Evolutionary conservation across 345 rosid species (phyloP).

Genomic region (Rhodomyrtus tomentosa): DNA sequence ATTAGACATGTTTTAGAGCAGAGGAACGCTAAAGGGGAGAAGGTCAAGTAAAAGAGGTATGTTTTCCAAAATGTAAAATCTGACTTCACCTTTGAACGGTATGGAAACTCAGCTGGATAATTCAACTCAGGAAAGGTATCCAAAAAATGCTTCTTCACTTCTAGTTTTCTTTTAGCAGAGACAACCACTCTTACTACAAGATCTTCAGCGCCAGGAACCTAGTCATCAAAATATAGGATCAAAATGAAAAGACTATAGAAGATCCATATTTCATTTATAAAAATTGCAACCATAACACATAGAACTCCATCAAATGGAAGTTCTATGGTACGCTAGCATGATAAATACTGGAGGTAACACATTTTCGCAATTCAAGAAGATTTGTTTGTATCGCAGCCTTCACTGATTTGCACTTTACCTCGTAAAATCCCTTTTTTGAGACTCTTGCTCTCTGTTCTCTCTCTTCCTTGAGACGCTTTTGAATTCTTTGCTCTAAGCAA

Average conservation of each 20-base stretch:
- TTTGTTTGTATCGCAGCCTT: background rate
- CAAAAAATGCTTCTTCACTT: constrained; percentile 82
- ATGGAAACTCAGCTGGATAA: constrained; percentile 78
- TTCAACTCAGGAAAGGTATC: constrained; percentile 66
- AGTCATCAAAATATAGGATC: constrained; percentile 1
- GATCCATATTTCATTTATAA: background rate
- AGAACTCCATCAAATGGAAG: background rate
- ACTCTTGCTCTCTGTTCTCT: constrained; percentile 71
- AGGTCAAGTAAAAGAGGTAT: background rate
- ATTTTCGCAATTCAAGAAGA: background rate
- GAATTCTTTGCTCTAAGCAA: constrained; percentile 76
- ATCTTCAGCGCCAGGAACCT: constrained; percentile 85
- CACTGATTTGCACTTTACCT: constrained; percentile 31
- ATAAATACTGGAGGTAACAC: background rate
- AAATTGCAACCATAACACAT: background rate
- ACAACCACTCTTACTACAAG: constrained; percentile 89
- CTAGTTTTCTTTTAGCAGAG: constrained; percentile 76
- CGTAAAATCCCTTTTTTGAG: constrained; percentile 57
- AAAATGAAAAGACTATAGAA: background rate
- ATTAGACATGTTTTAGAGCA: background rate
- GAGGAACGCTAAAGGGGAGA: background rate
- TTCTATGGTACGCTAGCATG: background rate
- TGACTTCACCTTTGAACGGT: constrained; percentile 67
- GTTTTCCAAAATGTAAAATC: background rate
- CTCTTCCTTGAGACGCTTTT: constrained; percentile 60